Percentiles rank a stretch among this genome's conserved stretches.
Conservation (phyloP, 331 rosid genomes). For the Pyracantha coccinea region DNA sequence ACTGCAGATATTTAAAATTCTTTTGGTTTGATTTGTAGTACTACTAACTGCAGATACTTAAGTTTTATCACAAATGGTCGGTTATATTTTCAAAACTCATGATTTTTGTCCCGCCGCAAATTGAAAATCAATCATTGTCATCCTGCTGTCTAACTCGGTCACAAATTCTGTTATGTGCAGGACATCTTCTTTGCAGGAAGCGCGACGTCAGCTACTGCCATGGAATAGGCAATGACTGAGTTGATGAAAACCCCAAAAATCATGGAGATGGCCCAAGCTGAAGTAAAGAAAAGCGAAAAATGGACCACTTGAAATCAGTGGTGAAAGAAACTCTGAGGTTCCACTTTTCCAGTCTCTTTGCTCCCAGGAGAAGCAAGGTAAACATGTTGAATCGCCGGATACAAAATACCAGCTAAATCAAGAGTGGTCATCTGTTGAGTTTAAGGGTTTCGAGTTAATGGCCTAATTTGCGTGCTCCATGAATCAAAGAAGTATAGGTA, state of each 20-base stretch:
- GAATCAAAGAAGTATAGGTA: too few relatives aligned
- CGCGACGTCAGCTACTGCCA: not conserved
- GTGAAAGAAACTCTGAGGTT: conserved; percentile 25
- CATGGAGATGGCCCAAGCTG: conserved; percentile 11
- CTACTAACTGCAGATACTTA: too few relatives aligned
- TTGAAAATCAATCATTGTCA: too few relatives aligned
- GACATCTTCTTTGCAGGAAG: conserved; percentile 10
- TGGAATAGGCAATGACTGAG: conserved; percentile 32
- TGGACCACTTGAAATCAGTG: conserved; percentile 21
- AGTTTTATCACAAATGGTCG: too few relatives aligned
- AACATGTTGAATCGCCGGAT: conserved; percentile 10
- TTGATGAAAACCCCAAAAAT: conserved; percentile 26
- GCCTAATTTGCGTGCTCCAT: too few relatives aligned
- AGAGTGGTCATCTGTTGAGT: not conserved
- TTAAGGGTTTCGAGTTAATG: not conserved
- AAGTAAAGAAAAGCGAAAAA: conserved; percentile 8
- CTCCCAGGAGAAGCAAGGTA: conserved; percentile 24
- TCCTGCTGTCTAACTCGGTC: too few relatives aligned
- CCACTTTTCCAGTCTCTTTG: conserved; percentile 22
- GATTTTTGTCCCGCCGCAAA: too few relatives aligned
- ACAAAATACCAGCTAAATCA: not conserved
- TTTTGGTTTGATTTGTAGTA: too few relatives aligned
- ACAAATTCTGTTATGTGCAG: not conserved
- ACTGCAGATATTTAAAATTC: too few relatives aligned
- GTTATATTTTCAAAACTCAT: too few relatives aligned